Percentiles rank a stretch among this genome's conserved stretches.
Evolutionary conservation across 495 filamentous ascomycete genomes (phyloP).

Genomic region (Penicillium roqueforti): DNA sequence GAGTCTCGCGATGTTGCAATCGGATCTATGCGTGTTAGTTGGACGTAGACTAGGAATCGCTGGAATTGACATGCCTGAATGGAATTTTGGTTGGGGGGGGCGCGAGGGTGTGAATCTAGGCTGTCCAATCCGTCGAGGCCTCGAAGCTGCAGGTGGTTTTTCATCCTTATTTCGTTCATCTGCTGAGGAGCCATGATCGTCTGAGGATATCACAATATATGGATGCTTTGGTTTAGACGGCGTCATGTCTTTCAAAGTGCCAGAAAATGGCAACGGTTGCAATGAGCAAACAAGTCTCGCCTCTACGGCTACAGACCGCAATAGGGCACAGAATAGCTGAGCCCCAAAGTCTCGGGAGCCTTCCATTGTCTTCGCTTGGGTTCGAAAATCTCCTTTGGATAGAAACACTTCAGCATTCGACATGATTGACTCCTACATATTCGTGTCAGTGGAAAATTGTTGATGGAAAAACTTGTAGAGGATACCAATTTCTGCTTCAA

Average conservation of each 20-base stretch:
- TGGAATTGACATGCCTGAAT: conserved; percentile 7
- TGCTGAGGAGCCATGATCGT: conserved; percentile 32
- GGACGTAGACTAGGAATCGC: neutral
- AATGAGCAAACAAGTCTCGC: conserved; percentile 91
- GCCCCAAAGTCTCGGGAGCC: conserved; percentile 88
- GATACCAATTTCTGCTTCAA: conserved; percentile 52
- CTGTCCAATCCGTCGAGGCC: conserved; percentile 39
- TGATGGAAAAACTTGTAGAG: neutral
- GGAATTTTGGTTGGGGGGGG: conserved; percentile 9
- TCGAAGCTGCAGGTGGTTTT: conserved; percentile 18
- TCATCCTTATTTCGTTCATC: conserved; percentile 18
- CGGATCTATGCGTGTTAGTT: conserved; percentile 18
- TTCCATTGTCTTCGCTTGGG: conserved; percentile 57
- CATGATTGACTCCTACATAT: conserved; percentile 34
- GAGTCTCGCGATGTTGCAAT: conserved; percentile 41
- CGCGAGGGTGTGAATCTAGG: conserved; percentile 37
- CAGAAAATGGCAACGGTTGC: conserved; percentile 71
- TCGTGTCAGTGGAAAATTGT: conserved; percentile 4
- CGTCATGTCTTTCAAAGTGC: conserved; percentile 49
- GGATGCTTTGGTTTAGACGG: conserved; percentile 36
- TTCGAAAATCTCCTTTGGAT: conserved; percentile 65
- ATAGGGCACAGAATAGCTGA: conserved; percentile 82
- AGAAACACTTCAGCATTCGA: conserved; percentile 40
- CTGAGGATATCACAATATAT: conserved; percentile 37
- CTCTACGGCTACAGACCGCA: conserved; percentile 72